phyloP scores from a whole-genome alignment of 306 rosid species.

The Lithocarpus polystachyus region DNA sequence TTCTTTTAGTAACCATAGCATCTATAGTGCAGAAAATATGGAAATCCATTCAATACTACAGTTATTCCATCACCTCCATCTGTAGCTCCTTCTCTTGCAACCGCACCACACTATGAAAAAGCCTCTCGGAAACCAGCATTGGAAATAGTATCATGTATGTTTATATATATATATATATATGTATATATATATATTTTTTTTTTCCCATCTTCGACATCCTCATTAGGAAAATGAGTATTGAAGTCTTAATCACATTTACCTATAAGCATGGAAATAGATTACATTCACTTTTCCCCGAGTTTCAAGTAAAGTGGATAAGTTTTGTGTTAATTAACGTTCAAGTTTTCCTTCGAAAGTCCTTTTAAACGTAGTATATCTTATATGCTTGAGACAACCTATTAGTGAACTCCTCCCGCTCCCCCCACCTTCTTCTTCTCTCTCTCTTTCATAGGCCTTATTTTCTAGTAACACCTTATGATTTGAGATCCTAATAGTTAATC shows the following conservation, averaged over 20 bases:
- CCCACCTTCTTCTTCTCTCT: too few species aligned
- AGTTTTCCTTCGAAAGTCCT: too few species aligned
- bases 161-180: too few species aligned
- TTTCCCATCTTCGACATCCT: not conserved
- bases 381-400: constrained; percentile 6
- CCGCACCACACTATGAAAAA: constrained; percentile 33
- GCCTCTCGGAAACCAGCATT: constrained; percentile 37
- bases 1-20: too few species aligned
- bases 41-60: too few species aligned
- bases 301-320: not conserved
- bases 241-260: not conserved
- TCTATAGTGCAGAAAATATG: too few species aligned
- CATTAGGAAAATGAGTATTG: not conserved
- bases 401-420: not conserved
- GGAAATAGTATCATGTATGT: constrained; percentile 9
- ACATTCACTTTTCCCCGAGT: not conserved
- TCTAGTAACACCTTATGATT: not conserved
- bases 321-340: too few species aligned
- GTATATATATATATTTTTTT: too few species aligned
- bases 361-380: not conserved
- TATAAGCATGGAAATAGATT: not conserved
- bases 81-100: not conserved
- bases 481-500: not conserved
- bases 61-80: too few species aligned
- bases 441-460: not conserved